Percentiles rank a stretch among this genome's conserved stretches.
Conservation (phyloP, 148 eudicot species). For the Rhododendron ovatum region DNA sequence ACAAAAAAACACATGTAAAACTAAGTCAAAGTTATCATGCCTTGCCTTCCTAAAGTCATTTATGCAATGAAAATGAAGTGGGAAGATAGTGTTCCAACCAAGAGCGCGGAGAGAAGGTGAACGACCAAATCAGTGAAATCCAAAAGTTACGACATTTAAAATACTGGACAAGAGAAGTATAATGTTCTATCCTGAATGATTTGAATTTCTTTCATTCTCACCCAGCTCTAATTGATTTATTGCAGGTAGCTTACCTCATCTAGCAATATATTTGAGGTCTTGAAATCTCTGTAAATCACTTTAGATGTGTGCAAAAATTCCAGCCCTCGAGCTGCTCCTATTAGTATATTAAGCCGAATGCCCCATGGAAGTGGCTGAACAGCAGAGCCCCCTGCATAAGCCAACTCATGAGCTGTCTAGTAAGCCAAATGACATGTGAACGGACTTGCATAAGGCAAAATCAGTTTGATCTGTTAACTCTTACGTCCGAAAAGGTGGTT, state of each 20-base stretch:
- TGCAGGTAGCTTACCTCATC: slow-evolving; percentile 53
- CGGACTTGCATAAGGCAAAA: not conserved
- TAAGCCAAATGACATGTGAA: not conserved
- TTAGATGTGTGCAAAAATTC: slow-evolving; percentile 62
- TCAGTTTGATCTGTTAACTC: slow-evolving; percentile 5
- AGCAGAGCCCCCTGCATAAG: slow-evolving; percentile 52
- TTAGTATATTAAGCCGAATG: slow-evolving; percentile 59
- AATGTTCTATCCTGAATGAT: not conserved
- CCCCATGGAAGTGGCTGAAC: slow-evolving; percentile 90
- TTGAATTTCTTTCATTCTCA: slow-evolving; percentile 1
- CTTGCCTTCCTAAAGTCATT: not conserved
- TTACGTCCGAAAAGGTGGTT: slow-evolving; percentile 86
- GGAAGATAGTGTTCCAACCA: not conserved
- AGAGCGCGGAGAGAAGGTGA: not conserved
- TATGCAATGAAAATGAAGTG: not conserved
- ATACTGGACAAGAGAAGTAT: not conserved
- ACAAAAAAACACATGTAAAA: not conserved
- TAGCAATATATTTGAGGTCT: slow-evolving; percentile 79
- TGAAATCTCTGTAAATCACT: slow-evolving; percentile 73
- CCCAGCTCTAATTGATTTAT: not conserved
- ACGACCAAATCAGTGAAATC: not conserved
- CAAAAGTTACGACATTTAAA: not conserved
- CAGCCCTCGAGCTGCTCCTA: slow-evolving; percentile 85
- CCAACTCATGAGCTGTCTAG: not conserved
- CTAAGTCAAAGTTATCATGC: not conserved